These are phyloP conservation scores for Phaeophleospora eucalypticola DNA, from an alignment of 2,329 filamentous ascomycete genomes.

Conservation along the genomic window DNA sequence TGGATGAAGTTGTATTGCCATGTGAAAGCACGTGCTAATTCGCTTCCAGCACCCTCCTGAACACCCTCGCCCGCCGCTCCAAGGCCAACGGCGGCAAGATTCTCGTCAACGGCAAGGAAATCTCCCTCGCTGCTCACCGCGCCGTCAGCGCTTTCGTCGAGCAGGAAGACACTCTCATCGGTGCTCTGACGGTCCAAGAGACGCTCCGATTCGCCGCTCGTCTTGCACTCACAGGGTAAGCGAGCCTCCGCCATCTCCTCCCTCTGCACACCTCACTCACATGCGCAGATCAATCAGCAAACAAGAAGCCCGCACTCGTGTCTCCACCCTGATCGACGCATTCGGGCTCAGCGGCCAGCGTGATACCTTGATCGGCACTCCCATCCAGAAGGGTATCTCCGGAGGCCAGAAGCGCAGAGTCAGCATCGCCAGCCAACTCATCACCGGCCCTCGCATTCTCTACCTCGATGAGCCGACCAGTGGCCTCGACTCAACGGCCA, in stretches of 20 bases:
- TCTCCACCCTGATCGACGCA: constrained; percentile 59
- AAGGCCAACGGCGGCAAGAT: constrained; percentile 48
- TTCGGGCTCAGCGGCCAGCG: constrained; percentile 68
- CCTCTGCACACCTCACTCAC: constrained; percentile 46
- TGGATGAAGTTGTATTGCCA: no score
- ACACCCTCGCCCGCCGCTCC: constrained; percentile 64
- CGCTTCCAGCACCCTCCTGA: constrained; percentile 73
- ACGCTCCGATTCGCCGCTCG: constrained; percentile 71
- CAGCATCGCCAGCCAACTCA: constrained; percentile 72
- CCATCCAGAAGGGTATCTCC: constrained; percentile 73
- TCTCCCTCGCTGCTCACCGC: constrained; percentile 33
- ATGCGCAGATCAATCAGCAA: constrained; percentile 52
- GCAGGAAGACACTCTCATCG: constrained; percentile 78
- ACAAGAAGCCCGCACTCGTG: constrained; percentile 54
- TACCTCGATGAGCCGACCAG: constrained; percentile 81
- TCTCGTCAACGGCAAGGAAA: constrained; percentile 56
- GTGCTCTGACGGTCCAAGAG: constrained; percentile 71
- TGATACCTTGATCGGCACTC: constrained; percentile 69
- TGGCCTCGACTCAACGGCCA: constrained; percentile 71
- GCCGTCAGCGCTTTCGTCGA: constrained; percentile 71
- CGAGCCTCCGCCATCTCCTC: no score
- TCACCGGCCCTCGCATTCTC: constrained; percentile 71
- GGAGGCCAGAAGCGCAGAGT: constrained; percentile 78
- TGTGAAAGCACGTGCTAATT: no score
- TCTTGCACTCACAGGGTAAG: constrained; percentile 46